Conservation (phyloP, 2,329 filamentous ascomycete species). For the Nothopassalora personata region DNA sequence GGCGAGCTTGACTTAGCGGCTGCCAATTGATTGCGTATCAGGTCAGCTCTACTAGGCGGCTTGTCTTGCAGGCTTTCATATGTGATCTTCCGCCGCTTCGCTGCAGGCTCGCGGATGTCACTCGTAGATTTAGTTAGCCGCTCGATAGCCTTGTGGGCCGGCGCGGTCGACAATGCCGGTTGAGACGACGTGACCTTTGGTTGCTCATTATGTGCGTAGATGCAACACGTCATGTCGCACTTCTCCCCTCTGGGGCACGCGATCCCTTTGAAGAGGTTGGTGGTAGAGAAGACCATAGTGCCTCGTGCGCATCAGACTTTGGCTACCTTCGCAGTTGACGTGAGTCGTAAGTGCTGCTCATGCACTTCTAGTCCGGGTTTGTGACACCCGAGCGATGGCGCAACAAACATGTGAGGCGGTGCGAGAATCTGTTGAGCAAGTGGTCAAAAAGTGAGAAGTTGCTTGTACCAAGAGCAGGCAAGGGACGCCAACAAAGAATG, state of each 20-base stretch:
- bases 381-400: neutral
- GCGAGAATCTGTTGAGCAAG: neutral
- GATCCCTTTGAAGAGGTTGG: constrained; percentile 50
- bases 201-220: constrained; percentile 50
- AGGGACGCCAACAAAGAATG: neutral
- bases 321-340: neutral
- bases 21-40: constrained; percentile 23
- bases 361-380: neutral
- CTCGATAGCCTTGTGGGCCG: neutral
- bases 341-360: neutral
- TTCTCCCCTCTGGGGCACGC: constrained; percentile 48
- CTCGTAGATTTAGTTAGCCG: neutral
- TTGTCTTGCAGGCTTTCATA: constrained; percentile 27
- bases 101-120: constrained; percentile 15
- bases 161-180: neutral
- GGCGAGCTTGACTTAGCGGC: constrained; percentile 7
- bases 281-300: constrained; percentile 49
- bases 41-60: constrained; percentile 28
- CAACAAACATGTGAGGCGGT: neutral
- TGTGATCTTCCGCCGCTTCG: constrained; percentile 29
- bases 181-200: neutral
- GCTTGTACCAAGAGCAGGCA: neutral
- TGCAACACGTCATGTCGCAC: constrained; percentile 53
- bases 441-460: neutral
- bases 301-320: neutral